These are phyloP conservation scores for Nematocida sp. DNA, from an alignment of 371 early-diverging fungal species.

Conservation along the genomic window DNA sequence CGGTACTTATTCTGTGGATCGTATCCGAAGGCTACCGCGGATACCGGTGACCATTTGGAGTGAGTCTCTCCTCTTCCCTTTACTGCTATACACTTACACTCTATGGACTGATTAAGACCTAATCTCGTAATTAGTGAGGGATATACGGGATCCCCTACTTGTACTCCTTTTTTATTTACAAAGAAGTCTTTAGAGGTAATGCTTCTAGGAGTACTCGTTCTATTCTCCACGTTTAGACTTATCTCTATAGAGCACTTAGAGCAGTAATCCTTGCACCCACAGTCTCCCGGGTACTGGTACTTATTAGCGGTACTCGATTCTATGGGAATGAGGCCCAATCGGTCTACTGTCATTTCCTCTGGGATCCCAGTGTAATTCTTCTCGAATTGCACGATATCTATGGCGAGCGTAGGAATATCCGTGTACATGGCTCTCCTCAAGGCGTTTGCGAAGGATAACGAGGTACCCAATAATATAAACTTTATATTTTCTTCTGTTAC, in stretches of 20 bases:
- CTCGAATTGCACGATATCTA: conserved; percentile 89
- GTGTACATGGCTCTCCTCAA: conserved; percentile 87
- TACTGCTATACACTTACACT: conserved; percentile 43
- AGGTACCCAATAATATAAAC: conserved; percentile 20
- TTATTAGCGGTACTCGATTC: conserved; percentile 45
- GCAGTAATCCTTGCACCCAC: conserved; percentile 50
- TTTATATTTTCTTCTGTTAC: conserved; percentile 46
- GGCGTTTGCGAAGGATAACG: conserved; percentile 75
- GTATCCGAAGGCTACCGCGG: conserved; percentile 32
- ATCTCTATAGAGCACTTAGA: conserved; percentile 38
- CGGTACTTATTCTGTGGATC: conserved; percentile 86
- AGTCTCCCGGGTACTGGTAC: conserved; percentile 46
- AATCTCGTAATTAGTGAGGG: conserved; percentile 41
- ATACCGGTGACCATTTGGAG: conserved; percentile 93
- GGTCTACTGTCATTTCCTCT: conserved; percentile 94
- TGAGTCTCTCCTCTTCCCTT: conserved; percentile 77
- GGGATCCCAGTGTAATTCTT: conserved; percentile 87
- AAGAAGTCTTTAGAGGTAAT: conserved; percentile 45
- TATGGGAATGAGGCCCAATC: conserved; percentile 91
- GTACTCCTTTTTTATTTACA: conserved; percentile 1
- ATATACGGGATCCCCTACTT: conserved; percentile 37
- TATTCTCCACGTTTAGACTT: conserved; percentile 31
- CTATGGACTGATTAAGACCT: conserved; percentile 47
- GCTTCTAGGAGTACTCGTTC: neutral
- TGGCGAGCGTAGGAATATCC: conserved; percentile 97